phyloP scores from a whole-genome alignment of 2,329 filamentous ascomycete genomes.

The Fusarium praegraminearum region DNA sequence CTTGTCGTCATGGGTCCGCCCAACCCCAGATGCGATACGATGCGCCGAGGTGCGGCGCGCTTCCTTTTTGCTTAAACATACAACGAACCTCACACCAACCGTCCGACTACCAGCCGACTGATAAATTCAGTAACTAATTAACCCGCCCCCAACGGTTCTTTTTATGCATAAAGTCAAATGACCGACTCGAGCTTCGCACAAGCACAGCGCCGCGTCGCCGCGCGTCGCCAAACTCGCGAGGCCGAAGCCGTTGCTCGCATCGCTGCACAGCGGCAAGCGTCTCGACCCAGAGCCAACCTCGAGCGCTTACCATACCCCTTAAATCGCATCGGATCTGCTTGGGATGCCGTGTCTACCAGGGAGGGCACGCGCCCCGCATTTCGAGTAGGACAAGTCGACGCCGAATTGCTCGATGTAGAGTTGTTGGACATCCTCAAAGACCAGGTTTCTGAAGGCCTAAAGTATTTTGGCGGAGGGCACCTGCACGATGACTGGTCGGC shows the following conservation, averaged over 20 bases:
- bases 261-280: conserved; percentile 62
- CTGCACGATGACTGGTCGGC: conserved; percentile 87
- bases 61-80: conserved; percentile 30
- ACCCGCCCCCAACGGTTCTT: conserved; percentile 5
- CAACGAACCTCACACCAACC: conserved; percentile 14
- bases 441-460: conserved; percentile 88
- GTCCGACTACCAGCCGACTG: conserved; percentile 11
- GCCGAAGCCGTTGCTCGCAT: conserved; percentile 70
- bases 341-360: conserved; percentile 78
- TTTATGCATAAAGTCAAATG: conserved; percentile 56
- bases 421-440: conserved; percentile 84
- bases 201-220: conserved; percentile 87
- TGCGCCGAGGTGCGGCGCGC: conserved; percentile 20
- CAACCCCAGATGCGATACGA: conserved; percentile 34
- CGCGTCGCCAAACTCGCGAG: conserved; percentile 82
- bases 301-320: conserved; percentile 73
- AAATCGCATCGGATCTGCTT: conserved; percentile 69
- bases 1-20: conserved; percentile 43
- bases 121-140: background rate
- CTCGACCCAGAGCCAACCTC: conserved; percentile 66
- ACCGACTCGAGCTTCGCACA: conserved; percentile 79
- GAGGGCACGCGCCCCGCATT: conserved; percentile 88
- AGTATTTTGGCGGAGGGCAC: conserved; percentile 81
- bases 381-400: conserved; percentile 94
- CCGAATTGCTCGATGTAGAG: conserved; percentile 94